Percentiles rank a stretch among this genome's conserved stretches.
phyloP scores from a whole-genome alignment of 257 asterid genomes.

The Capsicum chinense region DNA sequence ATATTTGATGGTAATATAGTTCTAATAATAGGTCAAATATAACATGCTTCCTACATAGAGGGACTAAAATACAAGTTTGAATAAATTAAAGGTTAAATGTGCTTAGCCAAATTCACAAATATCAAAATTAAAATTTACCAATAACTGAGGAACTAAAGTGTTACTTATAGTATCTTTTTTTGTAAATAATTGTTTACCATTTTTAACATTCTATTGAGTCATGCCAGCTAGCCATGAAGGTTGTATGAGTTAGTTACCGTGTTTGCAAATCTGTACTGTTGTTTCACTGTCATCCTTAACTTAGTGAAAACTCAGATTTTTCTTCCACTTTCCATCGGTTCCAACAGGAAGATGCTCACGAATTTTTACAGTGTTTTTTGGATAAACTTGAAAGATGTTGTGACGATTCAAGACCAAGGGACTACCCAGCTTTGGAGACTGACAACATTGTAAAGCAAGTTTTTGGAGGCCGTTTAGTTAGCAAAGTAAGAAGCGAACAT shows the following conservation, averaged over 20 bases:
- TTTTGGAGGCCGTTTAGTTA: slow-evolving; percentile 88
- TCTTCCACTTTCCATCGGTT: slow-evolving; percentile 67
- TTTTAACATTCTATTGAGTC: neutral
- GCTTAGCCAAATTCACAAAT: neutral
- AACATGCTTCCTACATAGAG: neutral
- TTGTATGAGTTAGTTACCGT: neutral
- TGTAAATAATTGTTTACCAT: neutral
- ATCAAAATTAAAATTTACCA: neutral
- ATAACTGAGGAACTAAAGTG: neutral
- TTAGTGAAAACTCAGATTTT: slow-evolving; percentile 59
- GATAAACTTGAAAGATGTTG: slow-evolving; percentile 72
- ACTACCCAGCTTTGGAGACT: slow-evolving; percentile 34
- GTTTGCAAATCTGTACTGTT: slow-evolving; percentile 16
- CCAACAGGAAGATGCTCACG: slow-evolving; percentile 99
- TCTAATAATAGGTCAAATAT: neutral
- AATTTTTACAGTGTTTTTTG: slow-evolving; percentile 83
- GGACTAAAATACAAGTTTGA: neutral
- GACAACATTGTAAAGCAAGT: slow-evolving; percentile 68
- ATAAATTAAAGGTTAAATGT: neutral
- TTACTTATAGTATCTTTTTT: neutral
- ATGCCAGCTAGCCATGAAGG: slow-evolving; percentile 3
- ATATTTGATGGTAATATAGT: neutral
- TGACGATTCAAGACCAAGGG: slow-evolving; percentile 35
- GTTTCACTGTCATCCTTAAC: slow-evolving; percentile 54
- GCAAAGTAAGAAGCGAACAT: slow-evolving; percentile 56